Percentiles rank a stretch among this genome's conserved stretches.
These are phyloP conservation scores for Verbena officinalis DNA, from an alignment of 257 asterid species.

Conservation along the genomic window DNA sequence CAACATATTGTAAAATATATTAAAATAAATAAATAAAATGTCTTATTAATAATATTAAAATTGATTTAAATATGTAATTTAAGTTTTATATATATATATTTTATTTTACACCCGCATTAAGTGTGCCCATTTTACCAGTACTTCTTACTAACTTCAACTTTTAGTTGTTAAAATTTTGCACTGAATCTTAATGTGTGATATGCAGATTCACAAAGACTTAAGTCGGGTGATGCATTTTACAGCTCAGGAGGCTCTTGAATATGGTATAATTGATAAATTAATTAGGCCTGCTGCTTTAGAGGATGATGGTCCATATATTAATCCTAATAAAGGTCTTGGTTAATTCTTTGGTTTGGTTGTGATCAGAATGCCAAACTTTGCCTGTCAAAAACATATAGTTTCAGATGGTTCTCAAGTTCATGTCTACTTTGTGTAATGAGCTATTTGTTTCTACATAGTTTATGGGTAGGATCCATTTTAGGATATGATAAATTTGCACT, in stretches of 20 bases:
- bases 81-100: no score
- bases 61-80: no score
- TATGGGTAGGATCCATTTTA: not conserved
- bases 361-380: not conserved
- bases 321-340: slow-evolving; percentile 36
- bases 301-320: slow-evolving; percentile 27
- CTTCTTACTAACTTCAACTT: not conserved
- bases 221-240: slow-evolving; percentile 65
- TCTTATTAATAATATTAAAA: no score
- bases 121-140: no score
- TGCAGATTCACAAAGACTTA: slow-evolving; percentile 77
- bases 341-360: not conserved
- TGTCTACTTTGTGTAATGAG: slow-evolving; percentile 10
- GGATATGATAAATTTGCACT: not conserved
- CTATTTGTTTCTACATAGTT: not conserved
- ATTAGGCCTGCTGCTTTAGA: slow-evolving; percentile 67
- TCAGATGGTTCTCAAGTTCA: no score
- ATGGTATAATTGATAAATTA: slow-evolving; percentile 83
- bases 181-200: slow-evolving; percentile 20
- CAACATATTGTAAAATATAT: no score
- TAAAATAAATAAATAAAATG: no score
- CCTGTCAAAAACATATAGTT: not conserved
- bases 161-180: not conserved
- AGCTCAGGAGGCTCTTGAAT: slow-evolving; percentile 85
- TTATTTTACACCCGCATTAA: no score